Base-by-base conservation (phyloP, 345 rosid species). In the Salix brachista region DNA sequence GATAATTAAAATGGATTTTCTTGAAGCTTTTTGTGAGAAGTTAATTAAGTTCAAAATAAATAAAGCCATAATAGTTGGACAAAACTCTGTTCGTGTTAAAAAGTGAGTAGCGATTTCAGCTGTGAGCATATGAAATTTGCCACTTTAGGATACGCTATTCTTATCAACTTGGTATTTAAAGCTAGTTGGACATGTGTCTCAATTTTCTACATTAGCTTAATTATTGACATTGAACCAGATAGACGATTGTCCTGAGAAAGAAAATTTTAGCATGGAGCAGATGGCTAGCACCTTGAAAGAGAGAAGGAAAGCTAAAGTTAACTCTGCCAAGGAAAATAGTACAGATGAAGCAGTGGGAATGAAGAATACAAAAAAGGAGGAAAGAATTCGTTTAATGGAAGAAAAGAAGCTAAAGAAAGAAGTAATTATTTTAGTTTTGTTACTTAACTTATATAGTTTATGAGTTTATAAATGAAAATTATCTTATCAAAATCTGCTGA, bases 401-500 rank as follows among this genome's bases (percentile, higher is more conserved):
- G 96, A 92, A 84, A 89, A 88, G 80, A 96, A 91, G 84, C 87
- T 52, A 36, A 89, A 87, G 85, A 92, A 84, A 89, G 94, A 92
- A 84, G 99, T 85, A 75, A 84, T 82, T 83, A 17, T 26, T 77
- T 41, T 78, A 61, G 26, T 39, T 7, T 30, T 71, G 28, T 8
- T 28, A 19, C 39, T 76, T 30, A 37, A 25, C 69, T 58, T 72
- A 71, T 46, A 34, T 56, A 48, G 39, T 65, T 39, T 26, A 16
- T 67, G 58, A 34, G 58, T 66, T 42, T 32, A 41, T 34, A 46
- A 41, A 25, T 70, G 42, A 56, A 56, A 46, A 46, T 26, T 75
- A 14, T 61, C 73, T 68, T 62, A 80, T 76, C 67, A 52, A 58
- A 73, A 72, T 83, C 78, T 77, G 68, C 79, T 79, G 34, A 80